A percentile compares a stretch with the other conserved stretches of the same genome.
Evolutionary conservation across 495 filamentous ascomycete species (phyloP).

Genomic region (Xylaria flabelliformis): DNA sequence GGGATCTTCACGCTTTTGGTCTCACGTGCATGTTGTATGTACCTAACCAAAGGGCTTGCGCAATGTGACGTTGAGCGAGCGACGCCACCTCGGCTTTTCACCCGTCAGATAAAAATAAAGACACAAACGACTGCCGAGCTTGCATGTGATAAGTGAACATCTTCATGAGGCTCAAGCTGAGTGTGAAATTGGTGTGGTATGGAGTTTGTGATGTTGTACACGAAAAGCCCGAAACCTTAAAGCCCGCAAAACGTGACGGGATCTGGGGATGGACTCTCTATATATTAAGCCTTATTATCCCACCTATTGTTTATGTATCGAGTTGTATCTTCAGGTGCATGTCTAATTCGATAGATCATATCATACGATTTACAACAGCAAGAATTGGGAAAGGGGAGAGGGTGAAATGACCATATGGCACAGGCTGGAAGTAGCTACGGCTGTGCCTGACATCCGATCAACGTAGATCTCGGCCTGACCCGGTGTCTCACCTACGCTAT

Average conservation of each 20-base stretch:
- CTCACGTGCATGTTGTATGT: slow-evolving; percentile 14
- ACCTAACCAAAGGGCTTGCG: slow-evolving; percentile 7
- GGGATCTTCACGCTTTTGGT: background rate
- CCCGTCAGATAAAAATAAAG: background rate
- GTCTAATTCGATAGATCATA: background rate
- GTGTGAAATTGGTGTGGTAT: background rate
- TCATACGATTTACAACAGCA: background rate
- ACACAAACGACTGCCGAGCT: slow-evolving; percentile 14
- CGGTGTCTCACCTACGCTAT: background rate
- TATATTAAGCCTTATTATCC: background rate
- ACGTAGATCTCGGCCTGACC: background rate
- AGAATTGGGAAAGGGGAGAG: background rate
- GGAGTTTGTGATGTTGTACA: background rate
- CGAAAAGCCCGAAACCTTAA: background rate
- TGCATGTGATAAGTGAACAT: slow-evolving; percentile 11
- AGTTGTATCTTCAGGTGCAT: background rate
- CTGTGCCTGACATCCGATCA: background rate
- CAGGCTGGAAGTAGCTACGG: background rate
- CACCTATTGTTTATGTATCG: background rate
- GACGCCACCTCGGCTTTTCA: slow-evolving; percentile 10
- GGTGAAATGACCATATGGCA: background rate
- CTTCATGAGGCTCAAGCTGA: background rate
- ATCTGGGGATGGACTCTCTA: background rate
- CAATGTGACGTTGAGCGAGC: background rate
- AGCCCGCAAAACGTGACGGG: no score